Evolutionary conservation across 1,284 basidiomycete species (phyloP).

Genomic region (Peniophora sp.): DNA sequence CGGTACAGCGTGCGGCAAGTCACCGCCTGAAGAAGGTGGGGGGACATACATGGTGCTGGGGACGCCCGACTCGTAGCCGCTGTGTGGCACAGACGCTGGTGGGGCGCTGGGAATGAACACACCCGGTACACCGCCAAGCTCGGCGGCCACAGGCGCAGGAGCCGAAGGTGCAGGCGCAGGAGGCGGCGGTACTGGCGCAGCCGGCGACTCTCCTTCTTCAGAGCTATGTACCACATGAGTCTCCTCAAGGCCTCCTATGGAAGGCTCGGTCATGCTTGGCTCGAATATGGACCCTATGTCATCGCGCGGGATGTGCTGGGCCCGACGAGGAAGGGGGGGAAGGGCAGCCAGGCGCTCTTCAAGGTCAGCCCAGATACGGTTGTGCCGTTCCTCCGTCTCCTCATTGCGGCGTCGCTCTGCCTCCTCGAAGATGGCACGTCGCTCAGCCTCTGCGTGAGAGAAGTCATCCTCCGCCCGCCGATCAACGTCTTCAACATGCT

Average conservation of each 20-base stretch:
- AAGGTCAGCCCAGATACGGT: slow-evolving; percentile 17
- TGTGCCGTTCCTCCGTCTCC: slow-evolving; percentile 52
- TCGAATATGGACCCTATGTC: too few species aligned
- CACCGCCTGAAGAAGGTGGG: too few species aligned
- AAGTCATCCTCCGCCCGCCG: not conserved
- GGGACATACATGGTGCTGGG: too few species aligned
- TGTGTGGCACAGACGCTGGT: too few species aligned
- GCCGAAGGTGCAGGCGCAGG: too few species aligned
- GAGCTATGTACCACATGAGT: not conserved
- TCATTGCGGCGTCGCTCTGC: slow-evolving; percentile 41
- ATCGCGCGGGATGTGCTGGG: too few species aligned
- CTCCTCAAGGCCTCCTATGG: not conserved
- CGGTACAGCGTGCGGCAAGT: too few species aligned
- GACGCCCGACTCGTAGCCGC: too few species aligned
- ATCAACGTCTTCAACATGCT: slow-evolving; percentile 32
- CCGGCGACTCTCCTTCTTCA: not conserved
- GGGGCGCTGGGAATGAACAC: too few species aligned
- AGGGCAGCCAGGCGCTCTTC: not conserved
- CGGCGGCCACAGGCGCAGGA: too few species aligned
- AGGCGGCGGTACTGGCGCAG: not conserved
- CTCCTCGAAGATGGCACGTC: slow-evolving; percentile 46
- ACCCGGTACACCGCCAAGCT: too few species aligned
- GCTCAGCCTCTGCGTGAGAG: slow-evolving; percentile 36
- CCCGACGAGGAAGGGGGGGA: not conserved
- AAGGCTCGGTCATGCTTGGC: not conserved